Conservation (phyloP, 2,329 filamentous ascomycete genomes). For the Coleophoma crateriformis region DNA sequence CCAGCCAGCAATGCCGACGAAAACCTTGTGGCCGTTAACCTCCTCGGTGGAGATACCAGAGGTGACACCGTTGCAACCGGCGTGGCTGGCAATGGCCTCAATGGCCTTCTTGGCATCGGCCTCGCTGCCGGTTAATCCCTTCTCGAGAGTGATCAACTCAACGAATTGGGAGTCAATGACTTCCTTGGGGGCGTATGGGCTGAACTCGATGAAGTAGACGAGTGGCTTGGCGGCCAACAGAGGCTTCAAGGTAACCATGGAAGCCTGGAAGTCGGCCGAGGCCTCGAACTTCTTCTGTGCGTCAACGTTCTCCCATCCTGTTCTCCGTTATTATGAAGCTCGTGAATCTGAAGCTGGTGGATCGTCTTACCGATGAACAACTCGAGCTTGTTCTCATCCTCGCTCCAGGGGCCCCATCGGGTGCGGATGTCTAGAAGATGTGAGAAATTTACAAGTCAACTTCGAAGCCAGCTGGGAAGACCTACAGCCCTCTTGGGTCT, state of each 20-base stretch:
- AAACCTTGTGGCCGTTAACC: constrained; percentile 15
- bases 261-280: constrained; percentile 11
- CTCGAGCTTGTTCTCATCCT: constrained; percentile 22
- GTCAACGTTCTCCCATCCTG: constrained; percentile 19
- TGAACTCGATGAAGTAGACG: constrained; percentile 19
- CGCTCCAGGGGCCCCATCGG: constrained; percentile 22
- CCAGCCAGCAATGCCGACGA: constrained; percentile 22
- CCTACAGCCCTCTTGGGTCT: constrained; percentile 17
- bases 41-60: constrained; percentile 14
- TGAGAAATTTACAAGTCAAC: background rate
- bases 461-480: background rate
- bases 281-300: constrained; percentile 16
- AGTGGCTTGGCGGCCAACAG: constrained; percentile 17
- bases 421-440: constrained; percentile 17
- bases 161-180: constrained; percentile 23
- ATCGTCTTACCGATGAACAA: constrained; percentile 17
- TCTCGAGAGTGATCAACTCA: constrained; percentile 35
- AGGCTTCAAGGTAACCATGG: constrained; percentile 11
- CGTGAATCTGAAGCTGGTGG: background rate
- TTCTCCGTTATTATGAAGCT: background rate
- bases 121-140: constrained; percentile 35
- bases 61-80: constrained; percentile 21
- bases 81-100: constrained; percentile 12
- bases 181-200: constrained; percentile 21
- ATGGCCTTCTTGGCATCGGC: constrained; percentile 16